phyloP scores from a whole-genome alignment of 371 early-diverging fungal species.

The Mucor sp. region DNA sequence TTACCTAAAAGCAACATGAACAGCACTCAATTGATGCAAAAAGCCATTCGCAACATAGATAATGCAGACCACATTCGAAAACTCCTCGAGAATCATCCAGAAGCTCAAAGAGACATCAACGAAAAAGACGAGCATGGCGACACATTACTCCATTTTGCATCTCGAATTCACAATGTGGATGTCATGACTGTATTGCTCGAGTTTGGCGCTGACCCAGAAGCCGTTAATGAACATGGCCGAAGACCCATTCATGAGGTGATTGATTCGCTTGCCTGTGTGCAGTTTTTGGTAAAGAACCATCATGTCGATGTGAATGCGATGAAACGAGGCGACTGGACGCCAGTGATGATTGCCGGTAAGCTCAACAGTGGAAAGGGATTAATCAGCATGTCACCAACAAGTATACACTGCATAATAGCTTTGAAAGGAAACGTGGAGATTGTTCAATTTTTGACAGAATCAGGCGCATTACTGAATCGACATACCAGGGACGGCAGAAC shows the following conservation, averaged over 20 bases:
- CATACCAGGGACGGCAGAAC: constrained; percentile 51
- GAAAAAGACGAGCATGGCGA: constrained; percentile 47
- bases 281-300: constrained; percentile 30
- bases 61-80: not conserved
- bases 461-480: constrained; percentile 39
- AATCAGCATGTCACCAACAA: not conserved
- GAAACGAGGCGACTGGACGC: constrained; percentile 62
- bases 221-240: constrained; percentile 53
- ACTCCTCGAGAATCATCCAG: not conserved
- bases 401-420: constrained; percentile 29
- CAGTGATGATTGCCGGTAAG: constrained; percentile 52
- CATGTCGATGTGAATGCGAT: constrained; percentile 51
- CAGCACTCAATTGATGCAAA: constrained; percentile 10
- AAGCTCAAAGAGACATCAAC: constrained; percentile 12
- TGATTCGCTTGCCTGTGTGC: constrained; percentile 40
- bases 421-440: constrained; percentile 45
- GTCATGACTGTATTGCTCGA: constrained; percentile 31
- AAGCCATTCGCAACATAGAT: constrained; percentile 12
- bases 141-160: constrained; percentile 53
- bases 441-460: constrained; percentile 32
- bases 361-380: not conserved
- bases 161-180: constrained; percentile 35
- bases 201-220: constrained; percentile 38
- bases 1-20: too few species aligned
- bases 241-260: constrained; percentile 56